phyloP scores from a whole-genome alignment of 1,284 basidiomycete genomes.

The Microbotryomycetes sp. region DNA sequence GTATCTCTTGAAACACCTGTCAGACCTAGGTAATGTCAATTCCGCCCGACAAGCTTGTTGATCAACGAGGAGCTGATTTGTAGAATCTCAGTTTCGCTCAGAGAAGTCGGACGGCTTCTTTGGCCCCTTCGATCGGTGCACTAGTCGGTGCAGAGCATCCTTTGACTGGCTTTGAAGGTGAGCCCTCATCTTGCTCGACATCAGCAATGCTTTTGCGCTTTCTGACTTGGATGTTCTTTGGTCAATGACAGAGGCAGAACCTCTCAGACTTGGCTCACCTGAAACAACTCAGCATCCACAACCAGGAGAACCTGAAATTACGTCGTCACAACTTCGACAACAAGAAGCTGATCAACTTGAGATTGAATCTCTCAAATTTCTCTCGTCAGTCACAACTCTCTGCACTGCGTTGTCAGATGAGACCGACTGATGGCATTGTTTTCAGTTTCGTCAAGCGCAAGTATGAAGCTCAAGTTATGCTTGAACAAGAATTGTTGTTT shows the following conservation, averaged over 20 bases:
- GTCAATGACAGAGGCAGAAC: not conserved
- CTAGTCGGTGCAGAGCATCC: too few species aligned
- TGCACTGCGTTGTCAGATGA: not conserved
- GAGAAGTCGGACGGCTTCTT: conserved; percentile 10
- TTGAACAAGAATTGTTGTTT: conserved; percentile 17
- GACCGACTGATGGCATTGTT: not conserved
- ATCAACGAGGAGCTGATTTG: rapidly evolving
- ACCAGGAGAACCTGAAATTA: not conserved
- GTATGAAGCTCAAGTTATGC: conserved; percentile 1
- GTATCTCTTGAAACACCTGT: conserved; percentile 24
- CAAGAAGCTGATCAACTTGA: conserved; percentile 14
- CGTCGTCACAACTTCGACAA: not conserved
- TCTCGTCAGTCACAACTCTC: conserved; percentile 1
- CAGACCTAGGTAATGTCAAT: conserved; percentile 1
- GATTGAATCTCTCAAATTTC: conserved; percentile 27
- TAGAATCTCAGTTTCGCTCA: not conserved
- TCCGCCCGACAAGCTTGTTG: not conserved
- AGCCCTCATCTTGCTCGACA: too few species aligned
- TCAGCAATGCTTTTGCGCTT: too few species aligned
- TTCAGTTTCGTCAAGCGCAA: conserved; percentile 17
- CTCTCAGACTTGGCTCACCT: not conserved
- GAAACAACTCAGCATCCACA: too few species aligned
- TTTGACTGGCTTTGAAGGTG: not conserved
- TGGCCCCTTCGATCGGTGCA: conserved; percentile 15
- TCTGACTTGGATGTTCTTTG: too few species aligned